Base-by-base conservation (phyloP, 116 monocot species). In the Papilionanthe hybrid region DNA sequence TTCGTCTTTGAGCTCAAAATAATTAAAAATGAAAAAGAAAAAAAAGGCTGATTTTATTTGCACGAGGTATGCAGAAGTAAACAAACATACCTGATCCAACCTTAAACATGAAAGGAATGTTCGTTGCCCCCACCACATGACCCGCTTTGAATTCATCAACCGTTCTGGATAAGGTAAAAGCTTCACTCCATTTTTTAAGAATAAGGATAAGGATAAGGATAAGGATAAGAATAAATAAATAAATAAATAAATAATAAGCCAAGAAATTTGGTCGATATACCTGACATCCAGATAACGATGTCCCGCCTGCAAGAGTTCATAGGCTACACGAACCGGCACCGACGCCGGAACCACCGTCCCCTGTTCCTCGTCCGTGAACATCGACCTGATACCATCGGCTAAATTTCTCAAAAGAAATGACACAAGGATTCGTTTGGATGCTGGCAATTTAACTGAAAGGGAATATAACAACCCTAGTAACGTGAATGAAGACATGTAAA, bases 281-380 rank as follows among this genome's bases (percentile, higher is more conserved):
- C 94, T 93, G 80, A 97, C 92, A 82, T 97, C 97, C 13, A 97
- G 79, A 82, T 94, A 97, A 3, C 92, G 86, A 63, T 97, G 92
- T 15, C 97, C 97, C 5, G 92, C 93, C 42, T 88, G 93, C 69
- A 94, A 88, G 30, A 97, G 90, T 81, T 94, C 94, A 72, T 91
- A 86, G 17, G 97, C 97, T n/a, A 92, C 86, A 18, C 86, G 85
- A 48, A 94, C 97, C 25, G 94, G 89, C 85, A 92, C 97, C 41
- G 92, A 97, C 78, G 76, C 79, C 13, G 89, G 92, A 17, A 88
- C 90, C 9, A n/a, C 87, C 11, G 77, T 45, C 23, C 17, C 75
- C 76, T 89, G 83, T 18, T 45, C 67, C 41, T 65, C 71, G 66
- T 63, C 80, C 1, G 81, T 72, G 9, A 77, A 72, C 80, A 86